Evolutionary conservation across 768 basidiomycete genomes (phyloP), one percentile per base, ranked within the genome.

Genomic region (Cantharellus anzutake): DNA sequence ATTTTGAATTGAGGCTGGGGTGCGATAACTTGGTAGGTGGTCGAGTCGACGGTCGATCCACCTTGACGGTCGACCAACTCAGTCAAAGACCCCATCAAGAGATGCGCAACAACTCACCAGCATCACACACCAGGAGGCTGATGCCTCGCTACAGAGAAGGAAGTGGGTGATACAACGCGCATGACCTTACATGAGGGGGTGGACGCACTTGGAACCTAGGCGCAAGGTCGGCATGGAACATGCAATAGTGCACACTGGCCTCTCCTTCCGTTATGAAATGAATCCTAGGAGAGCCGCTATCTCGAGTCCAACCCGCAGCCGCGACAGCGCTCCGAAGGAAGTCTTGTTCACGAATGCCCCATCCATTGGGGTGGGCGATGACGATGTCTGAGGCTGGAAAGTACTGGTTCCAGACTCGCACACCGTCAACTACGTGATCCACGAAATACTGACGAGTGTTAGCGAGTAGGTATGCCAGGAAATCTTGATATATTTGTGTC

Each of bases 241-340:
- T 61, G 48, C 44, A 48, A 48, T 69, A 79, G 63, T 79, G 77
- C 5, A 79, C 65, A 66, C 74, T 74, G 0, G 78, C 78, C 65
- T 80, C 78, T 41, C 77, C 78, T 60, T 80, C 79, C 0, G 75
- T 73, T 7, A 78, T 73, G 37, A 78, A 75, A 34, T 69, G 68
- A 78, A 65, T 14, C 73, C 71, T 50, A 66, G 57, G 60, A 71
- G 70, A 0, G 73, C 76, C 20, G 20, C 29, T 64, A 66, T 16
- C 64, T 60, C 3, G 67, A 70, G 62, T 73, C 70, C 0, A 65
- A 4, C 71, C 69, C 3, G 75, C 76, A 51, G 67, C 58, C 7
- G 75, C 66, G 0, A 74, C 75, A 11, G 77, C 76, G 11, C 67
- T 68, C 50, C 76, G 69, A 62, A 78, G 74, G 56, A 73, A 70